phyloP scores from a whole-genome alignment of 2,329 filamentous ascomycete genomes.

The Cladosporium austrohemisphaericum region DNA sequence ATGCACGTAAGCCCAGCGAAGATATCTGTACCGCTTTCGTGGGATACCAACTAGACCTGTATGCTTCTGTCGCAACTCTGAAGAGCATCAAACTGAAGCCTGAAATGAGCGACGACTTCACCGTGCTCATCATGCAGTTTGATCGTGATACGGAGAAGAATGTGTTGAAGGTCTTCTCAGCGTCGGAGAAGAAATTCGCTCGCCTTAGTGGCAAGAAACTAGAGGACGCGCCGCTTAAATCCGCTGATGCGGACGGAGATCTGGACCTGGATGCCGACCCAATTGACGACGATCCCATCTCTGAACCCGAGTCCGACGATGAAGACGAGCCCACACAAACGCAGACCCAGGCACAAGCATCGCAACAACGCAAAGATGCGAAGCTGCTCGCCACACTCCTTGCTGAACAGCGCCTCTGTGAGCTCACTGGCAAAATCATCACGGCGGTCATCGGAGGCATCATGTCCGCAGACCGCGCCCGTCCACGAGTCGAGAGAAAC shows the following conservation, averaged over 20 bases:
- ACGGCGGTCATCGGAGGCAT: conserved; percentile 72
- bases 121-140: conserved; percentile 59
- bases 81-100: conserved; percentile 33
- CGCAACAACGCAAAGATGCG: conserved; percentile 57
- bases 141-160: conserved; percentile 59
- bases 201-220: conserved; percentile 48
- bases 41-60: conserved; percentile 74
- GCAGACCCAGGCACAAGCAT: conserved; percentile 44
- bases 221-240: conserved; percentile 16
- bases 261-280: conserved; percentile 46
- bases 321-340: conserved; percentile 47
- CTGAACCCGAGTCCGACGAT: conserved; percentile 56
- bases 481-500: conserved; percentile 72
- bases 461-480: conserved; percentile 65
- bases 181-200: conserved; percentile 73
- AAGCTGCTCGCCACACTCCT: conserved; percentile 58
- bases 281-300: conserved; percentile 57
- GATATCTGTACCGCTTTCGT: conserved; percentile 72
- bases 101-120: conserved; percentile 41
- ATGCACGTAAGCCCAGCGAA: conserved; percentile 50
- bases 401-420: conserved; percentile 80
- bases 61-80: conserved; percentile 73
- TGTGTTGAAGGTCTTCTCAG: conserved; percentile 72
- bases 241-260: conserved; percentile 44
- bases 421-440: conserved; percentile 79